These are phyloP conservation scores for Yamadazyma atmosphaerica DNA, from an alignment of 1,139 yeast species.

Conservation along the genomic window DNA sequence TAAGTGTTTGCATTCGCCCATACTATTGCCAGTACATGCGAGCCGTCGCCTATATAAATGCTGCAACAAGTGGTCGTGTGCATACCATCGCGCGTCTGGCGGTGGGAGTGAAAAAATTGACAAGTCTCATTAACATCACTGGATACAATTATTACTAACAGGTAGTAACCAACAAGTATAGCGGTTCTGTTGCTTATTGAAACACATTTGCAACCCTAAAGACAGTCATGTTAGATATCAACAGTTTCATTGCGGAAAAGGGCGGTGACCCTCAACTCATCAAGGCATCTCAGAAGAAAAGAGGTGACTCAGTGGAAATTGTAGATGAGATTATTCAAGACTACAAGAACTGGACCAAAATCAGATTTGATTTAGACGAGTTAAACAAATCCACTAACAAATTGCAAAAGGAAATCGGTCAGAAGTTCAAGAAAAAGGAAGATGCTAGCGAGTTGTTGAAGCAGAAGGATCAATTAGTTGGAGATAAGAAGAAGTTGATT, in stretches of 20 bases:
- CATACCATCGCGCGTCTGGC: too few species aligned
- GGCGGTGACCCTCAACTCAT: conserved; percentile 94
- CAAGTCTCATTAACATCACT: too few species aligned
- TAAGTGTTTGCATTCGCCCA: conserved; percentile 39
- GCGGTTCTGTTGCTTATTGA: too few species aligned
- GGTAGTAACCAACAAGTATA: too few species aligned
- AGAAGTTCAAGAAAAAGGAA: conserved; percentile 90
- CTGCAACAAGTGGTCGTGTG: too few species aligned
- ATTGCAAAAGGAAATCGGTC: conserved; percentile 89
- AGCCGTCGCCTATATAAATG: too few species aligned
- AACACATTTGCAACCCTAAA: too few species aligned
- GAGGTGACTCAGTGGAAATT: conserved; percentile 91
- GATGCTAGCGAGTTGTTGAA: conserved; percentile 84
- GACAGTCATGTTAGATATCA: conserved; percentile 96
- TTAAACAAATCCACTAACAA: conserved; percentile 83
- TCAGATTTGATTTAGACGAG: conserved; percentile 90
- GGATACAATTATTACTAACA: neutral
- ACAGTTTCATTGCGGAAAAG: conserved; percentile 88
- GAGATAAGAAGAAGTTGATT: conserved; percentile 65
- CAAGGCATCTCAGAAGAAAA: conserved; percentile 84
- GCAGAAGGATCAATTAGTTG: conserved; percentile 72
- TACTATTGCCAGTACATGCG: too few species aligned
- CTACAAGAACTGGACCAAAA: conserved; percentile 89
- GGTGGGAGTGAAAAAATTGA: neutral
- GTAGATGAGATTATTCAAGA: conserved; percentile 93